Conservation (phyloP, 1,139 yeast genomes). For the Yamadazyma conglobata region DNA sequence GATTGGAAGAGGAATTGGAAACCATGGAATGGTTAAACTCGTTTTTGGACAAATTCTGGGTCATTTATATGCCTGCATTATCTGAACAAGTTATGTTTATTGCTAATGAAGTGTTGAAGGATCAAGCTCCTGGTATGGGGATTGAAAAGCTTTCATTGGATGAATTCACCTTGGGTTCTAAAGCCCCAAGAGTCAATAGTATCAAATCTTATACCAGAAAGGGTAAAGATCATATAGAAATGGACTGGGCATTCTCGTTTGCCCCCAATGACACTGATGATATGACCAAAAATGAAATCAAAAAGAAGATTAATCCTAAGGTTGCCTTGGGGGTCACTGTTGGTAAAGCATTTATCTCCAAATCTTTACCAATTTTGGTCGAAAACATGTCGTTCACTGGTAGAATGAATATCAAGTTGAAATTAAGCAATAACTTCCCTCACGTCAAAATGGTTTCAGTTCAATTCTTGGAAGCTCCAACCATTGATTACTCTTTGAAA, state of each 20-base stretch:
- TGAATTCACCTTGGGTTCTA: slow-evolving; percentile 75
- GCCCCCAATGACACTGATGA: slow-evolving; percentile 79
- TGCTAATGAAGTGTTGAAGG: slow-evolving; percentile 63
- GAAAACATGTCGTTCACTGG: slow-evolving; percentile 78
- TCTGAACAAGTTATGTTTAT: slow-evolving; percentile 70
- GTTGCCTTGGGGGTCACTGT: slow-evolving; percentile 75
- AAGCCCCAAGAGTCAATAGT: slow-evolving; percentile 70
- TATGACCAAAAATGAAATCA: slow-evolving; percentile 73
- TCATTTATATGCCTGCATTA: slow-evolving; percentile 79
- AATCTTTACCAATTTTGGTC: slow-evolving; percentile 69
- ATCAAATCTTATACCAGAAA: slow-evolving; percentile 68
- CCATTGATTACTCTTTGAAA: slow-evolving; percentile 71
- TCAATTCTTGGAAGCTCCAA: slow-evolving; percentile 73
- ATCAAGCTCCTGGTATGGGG: slow-evolving; percentile 78
- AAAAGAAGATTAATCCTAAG: slow-evolving; percentile 69
- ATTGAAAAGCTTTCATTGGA: slow-evolving; percentile 69
- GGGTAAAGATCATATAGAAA: slow-evolving; percentile 64
- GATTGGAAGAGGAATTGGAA: slow-evolving; percentile 60
- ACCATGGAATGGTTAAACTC: slow-evolving; percentile 80
- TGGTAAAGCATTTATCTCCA: slow-evolving; percentile 75
- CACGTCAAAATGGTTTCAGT: slow-evolving; percentile 69
- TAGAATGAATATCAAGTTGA: slow-evolving; percentile 61
- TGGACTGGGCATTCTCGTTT: slow-evolving; percentile 81
- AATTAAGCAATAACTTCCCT: slow-evolving; percentile 64
- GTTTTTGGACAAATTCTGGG: slow-evolving; percentile 78